phyloP scores from a whole-genome alignment of 306 rosid genomes.

The Vigna trinervia region DNA sequence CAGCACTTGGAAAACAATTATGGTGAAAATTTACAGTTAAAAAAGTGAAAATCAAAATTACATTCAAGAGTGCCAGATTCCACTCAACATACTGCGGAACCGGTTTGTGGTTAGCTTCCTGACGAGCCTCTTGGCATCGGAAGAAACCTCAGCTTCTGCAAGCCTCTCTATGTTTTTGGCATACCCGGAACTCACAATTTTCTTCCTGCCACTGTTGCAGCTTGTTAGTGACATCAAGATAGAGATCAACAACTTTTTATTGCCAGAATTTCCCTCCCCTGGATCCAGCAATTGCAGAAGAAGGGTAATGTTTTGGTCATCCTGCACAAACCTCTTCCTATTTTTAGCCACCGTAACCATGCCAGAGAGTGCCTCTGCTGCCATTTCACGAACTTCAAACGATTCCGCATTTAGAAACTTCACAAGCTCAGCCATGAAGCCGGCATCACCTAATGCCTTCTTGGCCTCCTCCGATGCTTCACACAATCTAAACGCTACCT shows the following conservation, averaged over 20 bases:
- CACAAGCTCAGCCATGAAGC: slow-evolving; percentile 80
- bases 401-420: slow-evolving; percentile 81
- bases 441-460: slow-evolving; percentile 73
- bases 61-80: slow-evolving; percentile 84
- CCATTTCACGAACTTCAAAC: slow-evolving; percentile 81
- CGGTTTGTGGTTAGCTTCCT: slow-evolving; percentile 75
- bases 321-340: slow-evolving; percentile 77
- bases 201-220: slow-evolving; percentile 79
- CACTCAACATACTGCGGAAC: slow-evolving; percentile 75
- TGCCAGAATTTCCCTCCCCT: slow-evolving; percentile 64
- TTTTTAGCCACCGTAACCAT: slow-evolving; percentile 76
- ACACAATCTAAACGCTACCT: slow-evolving; percentile 67
- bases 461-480: slow-evolving; percentile 75
- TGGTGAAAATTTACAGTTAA: slow-evolving; percentile 65
- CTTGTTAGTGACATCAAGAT: slow-evolving; percentile 77
- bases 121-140: slow-evolving; percentile 89
- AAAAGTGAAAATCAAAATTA: slow-evolving; percentile 36
- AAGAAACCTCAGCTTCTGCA: slow-evolving; percentile 76
- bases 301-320: slow-evolving; percentile 65
- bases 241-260: slow-evolving; percentile 65
- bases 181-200: slow-evolving; percentile 75
- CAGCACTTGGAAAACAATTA: slow-evolving; percentile 47
- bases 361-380: slow-evolving; percentile 72
- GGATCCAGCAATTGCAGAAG: slow-evolving; percentile 71
- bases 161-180: slow-evolving; percentile 80